Evolutionary conservation across 305 asterid species (phyloP), one percentile per base, ranked within the genome.

Genomic region (Salvia sclarea): DNA sequence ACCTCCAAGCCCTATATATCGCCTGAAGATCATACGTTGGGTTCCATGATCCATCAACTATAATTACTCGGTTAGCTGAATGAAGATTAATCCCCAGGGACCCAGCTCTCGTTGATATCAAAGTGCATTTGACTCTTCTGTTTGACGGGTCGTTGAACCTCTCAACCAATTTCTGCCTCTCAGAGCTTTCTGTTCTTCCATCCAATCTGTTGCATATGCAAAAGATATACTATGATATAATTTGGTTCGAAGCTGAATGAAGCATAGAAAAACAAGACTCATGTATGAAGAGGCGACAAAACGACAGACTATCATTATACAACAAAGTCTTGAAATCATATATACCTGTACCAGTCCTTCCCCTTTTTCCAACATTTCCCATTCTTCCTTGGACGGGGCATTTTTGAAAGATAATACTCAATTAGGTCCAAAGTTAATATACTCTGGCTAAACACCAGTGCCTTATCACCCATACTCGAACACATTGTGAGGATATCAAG

Each of bases 21-120:
- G 99, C 99, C 78, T 95, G 99, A 79, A 91, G 94, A 84, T 95
- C 99, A 70, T 91, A 83, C 24, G 99, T 89, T 2, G 99, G 99
- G 71, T 95, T 95, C 99, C 99, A 95, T 33, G 99, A 95, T 71
- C 99, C 99, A 86, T 95, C 99, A 70, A 95, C 95, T 63, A 95
- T 91, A 75, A 95, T 76, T 33, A 95, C 99, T 67, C 99, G 93
- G 75, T 95, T 95, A 77, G 99, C 98, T 70, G 99, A 90, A 84
- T 89, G 90, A 79, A 95, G 96, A 83, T 95, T 95, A 70, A 91
- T 95, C 58, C 99, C 99, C 52, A 89, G 82, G 24, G 98, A 91
- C 53, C 99, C 99, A 78, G 98, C 98, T 80, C 94, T 88, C 6
- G 99, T 95, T 20, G 99, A 95, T 78, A 95, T 91, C 81, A 95